A percentile compares a stretch with the other conserved stretches of the same genome.
Conservation (phyloP, 2,329 filamentous ascomycete species). For the Monosporascus sp. region DNA sequence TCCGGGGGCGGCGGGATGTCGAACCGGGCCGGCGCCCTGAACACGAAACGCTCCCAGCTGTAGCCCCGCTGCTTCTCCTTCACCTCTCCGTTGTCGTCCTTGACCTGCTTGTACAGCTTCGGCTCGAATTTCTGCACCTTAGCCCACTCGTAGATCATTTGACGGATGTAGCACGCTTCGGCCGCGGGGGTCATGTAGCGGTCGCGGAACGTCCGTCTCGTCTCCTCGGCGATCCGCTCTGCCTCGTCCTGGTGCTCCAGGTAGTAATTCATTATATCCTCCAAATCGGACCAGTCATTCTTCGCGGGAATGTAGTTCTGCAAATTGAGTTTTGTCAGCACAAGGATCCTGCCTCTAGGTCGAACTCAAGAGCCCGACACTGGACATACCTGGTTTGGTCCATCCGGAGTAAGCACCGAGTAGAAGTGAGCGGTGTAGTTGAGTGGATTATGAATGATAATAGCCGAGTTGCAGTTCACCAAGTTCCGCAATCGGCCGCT, state of each 20-base stretch:
- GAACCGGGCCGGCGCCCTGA: not conserved
- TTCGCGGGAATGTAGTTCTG: conserved; percentile 45
- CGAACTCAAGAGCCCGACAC: conserved; percentile 27
- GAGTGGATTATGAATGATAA: conserved; percentile 37
- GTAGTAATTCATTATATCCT: conserved; percentile 31
- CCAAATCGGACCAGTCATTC: conserved; percentile 34
- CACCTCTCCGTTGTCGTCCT: not conserved
- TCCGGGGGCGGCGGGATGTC: conserved; percentile 1
- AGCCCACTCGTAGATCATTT: conserved; percentile 15
- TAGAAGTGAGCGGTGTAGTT: conserved; percentile 43
- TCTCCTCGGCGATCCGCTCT: conserved; percentile 37
- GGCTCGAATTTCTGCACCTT: conserved; percentile 6
- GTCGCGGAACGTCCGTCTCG: conserved; percentile 29
- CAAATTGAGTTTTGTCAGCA: conserved; percentile 8
- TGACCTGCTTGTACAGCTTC: conserved; percentile 1
- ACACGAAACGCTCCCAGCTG: conserved; percentile 3
- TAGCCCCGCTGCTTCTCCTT: conserved; percentile 1
- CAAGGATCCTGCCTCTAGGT: not conserved
- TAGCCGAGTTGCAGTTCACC: conserved; percentile 42
- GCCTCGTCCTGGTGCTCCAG: conserved; percentile 36
- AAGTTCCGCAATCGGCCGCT: conserved; percentile 49
- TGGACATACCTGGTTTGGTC: not conserved
- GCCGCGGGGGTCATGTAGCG: conserved; percentile 48
- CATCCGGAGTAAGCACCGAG: conserved; percentile 28
- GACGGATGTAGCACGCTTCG: conserved; percentile 50